Evolutionary conservation across 2,329 filamentous ascomycete species (phyloP).

Genomic region (Microsporum canis): DNA sequence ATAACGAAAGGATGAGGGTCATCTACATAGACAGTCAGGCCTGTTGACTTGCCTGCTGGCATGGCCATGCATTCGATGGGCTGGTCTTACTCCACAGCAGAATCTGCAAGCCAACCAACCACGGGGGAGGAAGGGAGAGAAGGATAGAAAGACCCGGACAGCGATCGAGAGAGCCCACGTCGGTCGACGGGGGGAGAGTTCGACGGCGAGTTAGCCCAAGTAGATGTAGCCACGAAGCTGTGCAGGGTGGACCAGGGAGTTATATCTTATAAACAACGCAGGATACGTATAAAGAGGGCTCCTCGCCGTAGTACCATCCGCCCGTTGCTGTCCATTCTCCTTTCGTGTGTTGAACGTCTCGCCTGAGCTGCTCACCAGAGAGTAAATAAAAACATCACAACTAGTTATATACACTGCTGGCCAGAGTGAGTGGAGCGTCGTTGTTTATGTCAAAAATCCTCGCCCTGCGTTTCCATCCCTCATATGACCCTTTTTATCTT

Average conservation of each 20-base stretch:
- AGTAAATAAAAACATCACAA: neutral
- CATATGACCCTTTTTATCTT: neutral
- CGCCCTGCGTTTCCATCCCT: neutral
- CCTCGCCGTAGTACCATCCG: too few species aligned
- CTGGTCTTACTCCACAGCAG: neutral
- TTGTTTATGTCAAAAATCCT: neutral
- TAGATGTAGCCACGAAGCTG: constrained; percentile 3
- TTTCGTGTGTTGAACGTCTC: neutral
- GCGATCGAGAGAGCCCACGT: neutral
- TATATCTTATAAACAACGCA: neutral
- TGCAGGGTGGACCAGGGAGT: neutral
- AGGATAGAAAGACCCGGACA: neutral
- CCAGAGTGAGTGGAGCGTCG: neutral
- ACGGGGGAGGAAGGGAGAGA: neutral
- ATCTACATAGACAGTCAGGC: neutral
- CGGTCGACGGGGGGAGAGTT: neutral
- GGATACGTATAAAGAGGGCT: too few species aligned
- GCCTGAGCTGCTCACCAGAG: neutral
- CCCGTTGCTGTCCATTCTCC: too few species aligned
- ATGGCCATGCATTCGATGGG: neutral
- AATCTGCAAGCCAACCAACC: constrained; percentile 1
- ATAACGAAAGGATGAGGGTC: neutral
- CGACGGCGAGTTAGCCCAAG: constrained; percentile 1
- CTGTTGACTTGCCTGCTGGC: neutral
- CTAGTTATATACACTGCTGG: neutral